Evolutionary conservation across 129 eudicot genomes (phyloP).

Genomic region (Flaveria robusta): DNA sequence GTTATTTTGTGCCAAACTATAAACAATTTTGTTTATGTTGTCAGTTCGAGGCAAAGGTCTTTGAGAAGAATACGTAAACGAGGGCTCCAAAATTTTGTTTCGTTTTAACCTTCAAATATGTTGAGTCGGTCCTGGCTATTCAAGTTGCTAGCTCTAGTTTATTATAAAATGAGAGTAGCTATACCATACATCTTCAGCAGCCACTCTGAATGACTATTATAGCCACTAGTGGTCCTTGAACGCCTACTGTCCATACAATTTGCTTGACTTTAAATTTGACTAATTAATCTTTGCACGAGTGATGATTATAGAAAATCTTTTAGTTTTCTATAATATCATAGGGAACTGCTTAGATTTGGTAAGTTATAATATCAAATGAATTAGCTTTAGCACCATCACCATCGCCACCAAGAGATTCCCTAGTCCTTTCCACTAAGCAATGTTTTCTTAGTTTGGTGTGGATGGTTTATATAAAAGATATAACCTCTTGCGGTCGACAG

Average conservation of each 20-base stretch:
- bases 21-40: no score
- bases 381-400: constrained; percentile 31
- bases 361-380: constrained; percentile 42
- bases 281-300: constrained; percentile 29
- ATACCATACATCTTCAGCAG: constrained; percentile 23
- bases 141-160: not conserved
- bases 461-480: constrained; percentile 42
- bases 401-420: constrained; percentile 43
- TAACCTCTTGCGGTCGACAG: constrained; percentile 47
- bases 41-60: no score
- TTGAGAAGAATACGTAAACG: no score
- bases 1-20: no score
- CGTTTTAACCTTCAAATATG: no score
- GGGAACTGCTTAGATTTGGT: constrained; percentile 31
- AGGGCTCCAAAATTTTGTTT: no score
- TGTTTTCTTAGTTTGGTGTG: constrained; percentile 41
- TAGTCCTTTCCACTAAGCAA: constrained; percentile 62
- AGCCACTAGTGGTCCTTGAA: constrained; percentile 36
- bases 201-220: constrained; percentile 29
- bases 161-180: constrained; percentile 20
- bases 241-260: constrained; percentile 45
- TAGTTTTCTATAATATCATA: constrained; percentile 17
- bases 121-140: no score
- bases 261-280: constrained; percentile 47
- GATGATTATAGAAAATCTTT: constrained; percentile 29